Evolutionary conservation across 2,329 filamentous ascomycete species (phyloP).

Genomic region (Nothophoma quercina): DNA sequence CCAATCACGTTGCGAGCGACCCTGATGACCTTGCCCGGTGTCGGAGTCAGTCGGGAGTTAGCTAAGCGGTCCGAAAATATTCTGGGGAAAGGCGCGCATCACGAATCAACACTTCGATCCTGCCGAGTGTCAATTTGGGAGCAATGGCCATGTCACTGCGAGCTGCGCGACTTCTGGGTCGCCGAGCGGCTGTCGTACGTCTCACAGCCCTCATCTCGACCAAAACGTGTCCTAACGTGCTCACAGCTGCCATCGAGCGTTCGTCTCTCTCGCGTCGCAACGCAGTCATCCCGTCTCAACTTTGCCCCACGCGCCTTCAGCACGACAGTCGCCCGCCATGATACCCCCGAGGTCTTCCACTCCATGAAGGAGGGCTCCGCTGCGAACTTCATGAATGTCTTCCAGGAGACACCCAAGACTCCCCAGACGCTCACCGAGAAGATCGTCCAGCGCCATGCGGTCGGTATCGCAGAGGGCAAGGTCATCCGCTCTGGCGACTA

Average conservation of each 20-base stretch:
- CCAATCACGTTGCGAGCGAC: constrained; percentile 38
- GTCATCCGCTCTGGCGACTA: constrained; percentile 82
- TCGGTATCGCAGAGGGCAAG: constrained; percentile 79
- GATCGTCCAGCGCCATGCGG: constrained; percentile 82
- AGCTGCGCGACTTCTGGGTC: constrained; percentile 43
- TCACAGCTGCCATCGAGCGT: constrained; percentile 37
- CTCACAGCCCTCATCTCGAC: neutral
- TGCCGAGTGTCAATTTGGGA: constrained; percentile 22
- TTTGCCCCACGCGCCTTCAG: constrained; percentile 37
- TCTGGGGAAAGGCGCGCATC: constrained; percentile 28
- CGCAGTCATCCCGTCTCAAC: constrained; percentile 33
- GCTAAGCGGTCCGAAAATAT: constrained; percentile 31
- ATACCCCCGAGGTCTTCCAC: constrained; percentile 60
- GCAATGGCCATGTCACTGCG: constrained; percentile 50
- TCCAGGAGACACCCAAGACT: constrained; percentile 56
- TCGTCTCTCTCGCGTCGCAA: constrained; percentile 34
- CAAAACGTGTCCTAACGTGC: constrained; percentile 21
- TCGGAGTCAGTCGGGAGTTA: constrained; percentile 34
- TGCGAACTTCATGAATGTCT: constrained; percentile 77
- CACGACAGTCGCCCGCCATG: constrained; percentile 30
- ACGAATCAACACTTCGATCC: constrained; percentile 26
- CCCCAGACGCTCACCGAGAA: constrained; percentile 91
- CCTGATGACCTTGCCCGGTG: constrained; percentile 43
- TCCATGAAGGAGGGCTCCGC: constrained; percentile 67
- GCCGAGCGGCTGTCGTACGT: constrained; percentile 42